These are phyloP conservation scores for Penicillium sp. DNA, from an alignment of 2,329 filamentous ascomycete genomes.

Conservation along the genomic window DNA sequence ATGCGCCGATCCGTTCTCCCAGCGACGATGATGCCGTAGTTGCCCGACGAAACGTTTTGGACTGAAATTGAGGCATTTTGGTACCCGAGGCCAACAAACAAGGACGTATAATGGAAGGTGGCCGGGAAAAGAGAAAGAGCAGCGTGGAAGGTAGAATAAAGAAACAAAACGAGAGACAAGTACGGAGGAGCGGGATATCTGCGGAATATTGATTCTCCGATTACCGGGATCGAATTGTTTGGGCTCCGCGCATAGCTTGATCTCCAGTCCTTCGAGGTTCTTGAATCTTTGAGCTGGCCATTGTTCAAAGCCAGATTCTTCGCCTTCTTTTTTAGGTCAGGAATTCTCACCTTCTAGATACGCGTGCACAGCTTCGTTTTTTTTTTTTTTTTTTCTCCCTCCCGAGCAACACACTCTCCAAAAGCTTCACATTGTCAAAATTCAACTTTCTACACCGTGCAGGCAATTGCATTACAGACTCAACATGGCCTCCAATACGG, in stretches of 20 bases:
- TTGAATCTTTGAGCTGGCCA: neutral
- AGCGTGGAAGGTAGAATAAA: neutral
- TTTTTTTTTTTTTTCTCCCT: constrained; percentile 1
- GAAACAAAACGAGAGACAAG: neutral
- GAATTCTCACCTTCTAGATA: neutral
- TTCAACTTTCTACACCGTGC: neutral
- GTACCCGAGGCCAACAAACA: neutral
- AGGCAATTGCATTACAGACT: neutral
- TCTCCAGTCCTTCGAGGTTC: constrained; percentile 3
- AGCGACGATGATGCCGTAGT: constrained; percentile 48
- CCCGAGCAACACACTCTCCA: neutral
- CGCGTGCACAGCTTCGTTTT: neutral
- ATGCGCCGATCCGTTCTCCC: constrained; percentile 62
- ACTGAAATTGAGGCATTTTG: constrained; percentile 59
- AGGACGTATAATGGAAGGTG: neutral
- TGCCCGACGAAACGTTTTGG: constrained; percentile 65
- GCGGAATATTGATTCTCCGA: constrained; percentile 19
- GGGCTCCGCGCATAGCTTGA: constrained; percentile 8
- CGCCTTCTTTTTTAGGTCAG: neutral
- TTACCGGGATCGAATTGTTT: constrained; percentile 19
- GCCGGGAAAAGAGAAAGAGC: neutral
- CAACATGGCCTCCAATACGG: constrained; percentile 18
- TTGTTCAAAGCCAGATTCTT: neutral
- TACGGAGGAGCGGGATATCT: neutral
- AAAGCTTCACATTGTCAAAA: neutral